Evolutionary conservation across 176 grass and related monocot species (phyloP).

Genomic region (Rhynchospora tenuis): DNA sequence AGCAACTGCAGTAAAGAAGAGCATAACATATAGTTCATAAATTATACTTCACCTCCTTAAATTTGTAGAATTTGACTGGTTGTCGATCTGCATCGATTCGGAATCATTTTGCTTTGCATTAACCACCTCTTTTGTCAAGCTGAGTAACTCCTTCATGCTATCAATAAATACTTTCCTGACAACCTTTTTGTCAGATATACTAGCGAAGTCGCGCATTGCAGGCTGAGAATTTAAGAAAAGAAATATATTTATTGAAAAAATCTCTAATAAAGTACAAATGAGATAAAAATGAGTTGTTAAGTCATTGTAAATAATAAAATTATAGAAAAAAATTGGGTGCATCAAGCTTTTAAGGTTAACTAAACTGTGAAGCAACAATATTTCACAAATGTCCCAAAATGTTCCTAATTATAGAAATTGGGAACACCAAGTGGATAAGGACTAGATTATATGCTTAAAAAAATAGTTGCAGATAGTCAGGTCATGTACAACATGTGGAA

Average conservation of each 20-base stretch:
- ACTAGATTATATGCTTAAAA: neutral
- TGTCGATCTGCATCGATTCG: constrained; percentile 56
- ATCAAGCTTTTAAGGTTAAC: neutral
- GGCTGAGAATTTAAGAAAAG: constrained; percentile 43
- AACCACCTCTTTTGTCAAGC: constrained; percentile 57
- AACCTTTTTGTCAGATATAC: constrained; percentile 66
- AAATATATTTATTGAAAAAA: neutral
- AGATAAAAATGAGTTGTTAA: neutral
- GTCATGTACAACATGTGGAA: neutral
- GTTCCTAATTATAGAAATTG: neutral
- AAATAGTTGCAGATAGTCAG: neutral
- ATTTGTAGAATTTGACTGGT: constrained; percentile 32
- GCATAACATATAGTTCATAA: neutral
- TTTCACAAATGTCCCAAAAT: neutral
- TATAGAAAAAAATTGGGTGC: neutral
- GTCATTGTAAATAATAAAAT: neutral
- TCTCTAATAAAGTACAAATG: neutral
- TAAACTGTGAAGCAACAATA: neutral
- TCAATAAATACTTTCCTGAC: constrained; percentile 61
- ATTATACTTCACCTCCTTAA: constrained; percentile 38
- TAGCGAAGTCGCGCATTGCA: constrained; percentile 70
- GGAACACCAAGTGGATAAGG: neutral
- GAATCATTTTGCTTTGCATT: constrained; percentile 52
- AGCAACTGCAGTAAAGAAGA: constrained; percentile 24
- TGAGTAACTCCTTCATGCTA: constrained; percentile 58